Evolutionary conservation across 768 basidiomycete genomes (phyloP), one percentile per base, ranked within the genome.

Genomic region (Boletus eberwhitei): DNA sequence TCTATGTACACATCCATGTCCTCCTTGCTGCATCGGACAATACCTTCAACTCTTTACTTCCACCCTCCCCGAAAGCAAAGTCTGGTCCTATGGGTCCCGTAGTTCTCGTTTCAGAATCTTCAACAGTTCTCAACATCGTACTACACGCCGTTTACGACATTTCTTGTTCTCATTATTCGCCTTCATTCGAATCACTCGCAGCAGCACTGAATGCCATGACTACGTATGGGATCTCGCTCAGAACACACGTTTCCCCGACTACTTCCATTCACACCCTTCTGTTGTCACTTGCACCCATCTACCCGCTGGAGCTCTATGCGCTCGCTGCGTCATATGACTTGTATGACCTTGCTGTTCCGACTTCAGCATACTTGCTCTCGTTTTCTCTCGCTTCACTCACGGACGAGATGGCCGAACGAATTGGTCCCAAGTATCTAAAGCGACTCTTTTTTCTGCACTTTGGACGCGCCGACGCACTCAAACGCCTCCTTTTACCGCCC

Each of bases 391-490:
- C 85, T 5, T 73, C 79, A 1, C 71, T 93, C 43, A 83, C 86
- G 4, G 91, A 93, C 65, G 84, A 85, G 44, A 77, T 84, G 70
- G 86, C 83, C 5, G 74, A 78, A 44, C 77, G 75, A 40, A 91
- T 93, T 48, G 89, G 90, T 8, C 79, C 90, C 3, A 71, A 83
- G 21, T 93, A 93, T 63, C 74, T 93, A 58, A 90, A 89, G 62
- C 83, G 87, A 32, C 77, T 93, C 29, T 90, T 93, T 70, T 91
- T 89, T 67, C 74, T 93, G 24, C 91, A 93, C 62, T 85, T 90
- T 62, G 90, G 90, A 11, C 86, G 90, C 29, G 76, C 83, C 4
- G 91, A 93, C 55, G 90, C 90, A 11, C 77, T 93, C 32, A 93
- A 92, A 66, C 82, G 88, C 32, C 80, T 91, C 21, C 75, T 93